Base-by-base conservation (phyloP, 257 asterid genomes). In the Solanum bukasovii region DNA sequence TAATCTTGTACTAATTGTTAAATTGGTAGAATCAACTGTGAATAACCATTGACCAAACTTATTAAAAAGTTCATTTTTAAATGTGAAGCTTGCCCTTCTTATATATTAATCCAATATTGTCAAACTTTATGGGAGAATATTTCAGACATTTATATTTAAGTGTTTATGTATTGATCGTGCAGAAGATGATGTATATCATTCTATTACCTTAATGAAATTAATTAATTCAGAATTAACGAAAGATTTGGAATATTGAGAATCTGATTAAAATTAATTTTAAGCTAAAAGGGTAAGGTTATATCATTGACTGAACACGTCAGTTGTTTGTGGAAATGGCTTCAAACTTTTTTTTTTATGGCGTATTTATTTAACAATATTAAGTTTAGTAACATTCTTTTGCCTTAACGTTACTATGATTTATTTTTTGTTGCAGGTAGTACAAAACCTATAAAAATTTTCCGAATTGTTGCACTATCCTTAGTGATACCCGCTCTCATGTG, bases 401-500 rank as follows among this genome's bases (percentile, higher is more conserved):
- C 63, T 71, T 9, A n/a, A 18, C 38, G 10, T 16, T 10, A 33
- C 71, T 4, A 44, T 42, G 6, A 79, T 23, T 72, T 4, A 9
- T 34, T 73, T 63, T 23, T 35, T 33, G 34, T 65, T 87, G 67
- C 91, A 90, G 92, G 82, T 42, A 83, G 21, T 72, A 29, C 87
- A 14, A 35, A 84, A 4, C 83, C 86, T 37, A n/a, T 40, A 37
- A 82, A 82, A 35, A 71, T 84, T 31, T 67, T 87, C 88, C 85
- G 84, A 63, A 74, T 72, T 70, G 23, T 89, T 61, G 90, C 93
- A 52, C 72, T 91, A 46, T 56, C 91, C 63, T 49, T 90, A 6
- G 88, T 75, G 10, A 35, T 94, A 81, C 91, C 96, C 1, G 89
- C 91, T 52, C 12, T 91, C 33, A 9, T 40, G 4, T 84, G 89